These are phyloP conservation scores for Coelastrella sp. DNA, from an alignment of 139 green algal species.

Conservation along the genomic window DNA sequence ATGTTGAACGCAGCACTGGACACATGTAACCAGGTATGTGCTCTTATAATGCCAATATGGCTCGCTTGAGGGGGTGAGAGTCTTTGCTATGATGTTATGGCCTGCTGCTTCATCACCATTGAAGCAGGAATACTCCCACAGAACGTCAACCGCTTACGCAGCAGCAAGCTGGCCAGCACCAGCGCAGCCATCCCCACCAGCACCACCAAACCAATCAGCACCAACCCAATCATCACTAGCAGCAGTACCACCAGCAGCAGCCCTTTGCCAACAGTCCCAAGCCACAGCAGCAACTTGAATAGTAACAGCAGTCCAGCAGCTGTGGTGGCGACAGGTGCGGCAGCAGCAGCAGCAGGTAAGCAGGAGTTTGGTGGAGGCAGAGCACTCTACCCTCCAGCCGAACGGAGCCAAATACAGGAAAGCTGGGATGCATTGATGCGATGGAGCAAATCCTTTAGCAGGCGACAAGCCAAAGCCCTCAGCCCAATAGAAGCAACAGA, in stretches of 20 bases:
- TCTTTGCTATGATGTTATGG: not conserved
- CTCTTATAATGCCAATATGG: too few relatives aligned
- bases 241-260: not conserved
- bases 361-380: not conserved
- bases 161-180: not conserved
- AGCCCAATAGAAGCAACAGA: slow-evolving; percentile 55
- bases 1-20: too few relatives aligned
- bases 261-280: not conserved
- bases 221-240: not conserved
- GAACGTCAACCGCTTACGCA: not conserved
- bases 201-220: not conserved
- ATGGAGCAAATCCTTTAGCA: slow-evolving; percentile 81
- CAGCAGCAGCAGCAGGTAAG: not conserved
- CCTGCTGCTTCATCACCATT: not conserved
- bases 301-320: slow-evolving; percentile 6
- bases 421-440: slow-evolving; percentile 90
- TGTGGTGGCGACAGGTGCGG: slow-evolving; percentile 1
- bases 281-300: not conserved
- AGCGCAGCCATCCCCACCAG: not conserved
- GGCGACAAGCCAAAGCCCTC: slow-evolving; percentile 1
- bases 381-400: slow-evolving; percentile 47
- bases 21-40: too few relatives aligned
- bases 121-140: slow-evolving; percentile 20
- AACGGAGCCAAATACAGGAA: slow-evolving; percentile 79
- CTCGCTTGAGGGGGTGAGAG: too few relatives aligned